phyloP scores from a whole-genome alignment of 805 yeast genomes.

The Pichia cephalocereana region DNA sequence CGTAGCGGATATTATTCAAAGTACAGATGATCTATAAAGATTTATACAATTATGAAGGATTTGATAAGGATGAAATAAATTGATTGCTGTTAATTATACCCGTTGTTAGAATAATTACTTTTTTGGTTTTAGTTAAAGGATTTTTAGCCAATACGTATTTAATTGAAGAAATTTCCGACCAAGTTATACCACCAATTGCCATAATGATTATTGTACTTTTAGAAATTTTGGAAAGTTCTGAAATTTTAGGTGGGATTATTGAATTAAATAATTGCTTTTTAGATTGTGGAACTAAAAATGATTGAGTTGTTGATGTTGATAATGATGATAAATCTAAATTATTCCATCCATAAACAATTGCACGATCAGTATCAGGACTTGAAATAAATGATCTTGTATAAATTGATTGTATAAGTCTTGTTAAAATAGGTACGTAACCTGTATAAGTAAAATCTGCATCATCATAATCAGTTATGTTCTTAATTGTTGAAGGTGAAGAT shows the following conservation, averaged over 20 bases:
- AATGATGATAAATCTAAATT: constrained; percentile 33
- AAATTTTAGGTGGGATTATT: constrained; percentile 16
- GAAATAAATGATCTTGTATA: constrained; percentile 38
- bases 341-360: constrained; percentile 33
- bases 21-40: constrained; percentile 2
- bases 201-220: constrained; percentile 36
- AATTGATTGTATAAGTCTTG: constrained; percentile 62
- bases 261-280: constrained; percentile 22
- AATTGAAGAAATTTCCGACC: constrained; percentile 72
- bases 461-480: constrained; percentile 25
- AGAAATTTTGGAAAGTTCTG: constrained; percentile 5
- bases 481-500: constrained; percentile 19
- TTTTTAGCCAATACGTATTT: constrained; percentile 45
- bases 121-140: constrained; percentile 23
- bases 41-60: neutral
- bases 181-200: constrained; percentile 77
- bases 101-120: constrained; percentile 34
- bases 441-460: constrained; percentile 61
- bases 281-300: constrained; percentile 23
- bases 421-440: constrained; percentile 70
- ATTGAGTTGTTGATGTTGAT: constrained; percentile 28
- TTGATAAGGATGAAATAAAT: constrained; percentile 19
- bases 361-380: constrained; percentile 2
- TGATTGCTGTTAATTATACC: constrained; percentile 33
- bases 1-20: constrained; percentile 17